Conservation (phyloP, 495 filamentous ascomycete species). For the Aspergillus homomorphus region DNA sequence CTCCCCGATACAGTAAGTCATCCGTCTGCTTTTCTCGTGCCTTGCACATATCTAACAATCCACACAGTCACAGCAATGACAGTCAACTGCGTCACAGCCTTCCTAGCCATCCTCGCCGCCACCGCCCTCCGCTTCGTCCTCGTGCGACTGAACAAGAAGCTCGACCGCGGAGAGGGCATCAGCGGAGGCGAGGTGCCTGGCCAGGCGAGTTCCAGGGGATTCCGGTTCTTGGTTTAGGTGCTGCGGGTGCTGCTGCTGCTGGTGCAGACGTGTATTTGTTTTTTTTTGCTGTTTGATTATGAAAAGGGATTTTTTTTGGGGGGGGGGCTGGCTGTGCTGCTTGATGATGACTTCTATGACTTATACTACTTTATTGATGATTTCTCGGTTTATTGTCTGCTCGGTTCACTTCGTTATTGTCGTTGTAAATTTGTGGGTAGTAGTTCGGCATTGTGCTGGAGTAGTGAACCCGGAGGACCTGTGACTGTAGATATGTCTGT, state of each 20-base stretch:
- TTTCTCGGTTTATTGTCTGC: too few species aligned
- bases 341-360: too few species aligned
- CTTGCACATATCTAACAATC: neutral
- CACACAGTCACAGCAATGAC: constrained; percentile 61
- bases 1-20: constrained; percentile 39
- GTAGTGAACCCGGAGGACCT: too few species aligned
- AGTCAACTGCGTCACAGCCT: constrained; percentile 67
- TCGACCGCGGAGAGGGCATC: constrained; percentile 54
- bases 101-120: constrained; percentile 64
- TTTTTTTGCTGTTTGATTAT: neutral
- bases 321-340: too few species aligned
- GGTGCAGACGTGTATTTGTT: neutral
- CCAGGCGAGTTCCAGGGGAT: constrained; percentile 56
- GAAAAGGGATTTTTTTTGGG: too few species aligned
- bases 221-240: constrained; percentile 51
- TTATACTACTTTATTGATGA: too few species aligned
- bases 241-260: neutral
- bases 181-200: constrained; percentile 48
- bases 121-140: constrained; percentile 63
- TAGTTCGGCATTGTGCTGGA: too few species aligned
- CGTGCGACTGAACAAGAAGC: constrained; percentile 66
- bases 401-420: too few species aligned
- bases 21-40: neutral
- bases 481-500: too few species aligned
- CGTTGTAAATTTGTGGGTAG: too few species aligned